Evolutionary conservation across 2,329 filamentous ascomycete species (phyloP).

Genomic region (Macrophomina pseudophaseolina): DNA sequence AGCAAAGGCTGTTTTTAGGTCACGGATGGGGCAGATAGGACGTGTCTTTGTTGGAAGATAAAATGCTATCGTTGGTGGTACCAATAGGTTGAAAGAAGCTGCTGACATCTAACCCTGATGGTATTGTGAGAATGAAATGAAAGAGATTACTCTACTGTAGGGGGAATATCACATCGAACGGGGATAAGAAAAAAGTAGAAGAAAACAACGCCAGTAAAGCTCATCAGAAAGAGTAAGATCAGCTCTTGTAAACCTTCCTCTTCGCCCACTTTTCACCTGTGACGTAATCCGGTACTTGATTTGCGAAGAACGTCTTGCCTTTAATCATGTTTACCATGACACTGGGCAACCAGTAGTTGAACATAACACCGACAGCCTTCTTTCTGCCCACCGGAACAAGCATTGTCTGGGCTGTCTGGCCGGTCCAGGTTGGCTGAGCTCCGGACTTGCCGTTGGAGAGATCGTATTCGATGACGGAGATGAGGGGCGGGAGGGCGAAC

Average conservation of each 20-base stretch:
- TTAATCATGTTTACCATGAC: conserved; percentile 31
- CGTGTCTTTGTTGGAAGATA: too few relatives aligned
- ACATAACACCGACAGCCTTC: conserved; percentile 4
- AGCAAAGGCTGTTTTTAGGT: too few relatives aligned
- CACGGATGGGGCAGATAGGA: too few relatives aligned
- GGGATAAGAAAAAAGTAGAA: background rate
- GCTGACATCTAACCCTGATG: background rate
- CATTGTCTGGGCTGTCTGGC: conserved; percentile 7
- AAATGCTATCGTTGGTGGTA: too few relatives aligned
- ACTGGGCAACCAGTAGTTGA: conserved; percentile 17
- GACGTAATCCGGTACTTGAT: conserved; percentile 27
- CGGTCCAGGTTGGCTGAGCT: conserved; percentile 1
- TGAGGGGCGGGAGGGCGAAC: conserved; percentile 30
- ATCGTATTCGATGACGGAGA: conserved; percentile 14
- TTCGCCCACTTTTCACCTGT: conserved; percentile 27
- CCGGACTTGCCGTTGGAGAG: background rate
- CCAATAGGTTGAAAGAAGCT: too few relatives aligned
- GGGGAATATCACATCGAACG: background rate
- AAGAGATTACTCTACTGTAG: too few relatives aligned
- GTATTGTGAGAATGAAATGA: too few relatives aligned
- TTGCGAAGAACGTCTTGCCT: conserved; percentile 29
- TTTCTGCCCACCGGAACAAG: conserved; percentile 4
- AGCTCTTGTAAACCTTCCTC: background rate
- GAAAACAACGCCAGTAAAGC: background rate
- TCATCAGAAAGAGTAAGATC: background rate